These are phyloP conservation scores for Pisolithus albus DNA, from an alignment of 768 basidiomycete genomes.

Conservation along the genomic window DNA sequence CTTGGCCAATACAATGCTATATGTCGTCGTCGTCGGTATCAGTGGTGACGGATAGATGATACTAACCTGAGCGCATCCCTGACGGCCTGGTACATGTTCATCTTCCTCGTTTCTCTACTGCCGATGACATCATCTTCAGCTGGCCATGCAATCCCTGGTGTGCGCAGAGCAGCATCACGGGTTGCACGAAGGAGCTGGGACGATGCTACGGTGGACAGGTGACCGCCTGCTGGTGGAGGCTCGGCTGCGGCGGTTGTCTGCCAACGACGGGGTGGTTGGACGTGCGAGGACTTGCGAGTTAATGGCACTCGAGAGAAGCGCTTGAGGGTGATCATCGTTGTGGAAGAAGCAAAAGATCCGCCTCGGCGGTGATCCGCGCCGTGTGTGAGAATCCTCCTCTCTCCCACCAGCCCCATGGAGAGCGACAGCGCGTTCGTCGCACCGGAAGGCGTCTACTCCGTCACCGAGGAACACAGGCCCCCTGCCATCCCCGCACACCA, in stretches of 20 bases:
- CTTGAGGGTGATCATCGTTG: conserved; percentile 18
- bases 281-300: conserved; percentile 3
- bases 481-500: conserved; percentile 37
- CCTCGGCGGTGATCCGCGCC: too few relatives aligned
- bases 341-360: conserved; percentile 25
- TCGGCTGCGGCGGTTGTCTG: conserved; percentile 47
- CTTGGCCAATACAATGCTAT: conserved; percentile 73
- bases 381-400: too few relatives aligned
- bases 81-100: conserved; percentile 93
- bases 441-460: conserved; percentile 84
- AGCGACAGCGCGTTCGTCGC: conserved; percentile 81
- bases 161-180: conserved; percentile 64
- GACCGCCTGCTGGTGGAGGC: conserved; percentile 75
- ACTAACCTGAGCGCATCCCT: conserved; percentile 80
- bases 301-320: neutral
- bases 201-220: conserved; percentile 63
- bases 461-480: conserved; percentile 81
- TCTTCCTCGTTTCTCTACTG: conserved; percentile 85
- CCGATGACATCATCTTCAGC: conserved; percentile 59
- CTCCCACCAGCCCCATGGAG: conserved; percentile 44
- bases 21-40: neutral
- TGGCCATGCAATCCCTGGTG: conserved; percentile 65
- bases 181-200: conserved; percentile 59
- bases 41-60: neutral
- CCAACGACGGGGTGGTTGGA: conserved; percentile 34